Percentiles rank a stretch among this genome's conserved stretches.
phyloP scores from a whole-genome alignment of 495 filamentous ascomycete genomes.

The Astrothelium subdiscretum region DNA sequence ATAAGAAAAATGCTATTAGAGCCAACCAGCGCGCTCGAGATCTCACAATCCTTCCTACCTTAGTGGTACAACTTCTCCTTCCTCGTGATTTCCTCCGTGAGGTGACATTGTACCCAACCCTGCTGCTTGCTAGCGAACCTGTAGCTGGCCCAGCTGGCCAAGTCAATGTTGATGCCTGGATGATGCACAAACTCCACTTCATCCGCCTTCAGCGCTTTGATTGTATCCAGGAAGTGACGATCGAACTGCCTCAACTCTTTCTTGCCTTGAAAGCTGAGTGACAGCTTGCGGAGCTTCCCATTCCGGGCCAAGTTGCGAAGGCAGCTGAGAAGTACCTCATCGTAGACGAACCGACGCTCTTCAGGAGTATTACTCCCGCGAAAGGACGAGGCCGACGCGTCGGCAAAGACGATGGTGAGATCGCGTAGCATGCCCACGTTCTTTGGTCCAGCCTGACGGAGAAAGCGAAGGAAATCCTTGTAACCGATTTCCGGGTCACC shows the following conservation, averaged over 20 bases:
- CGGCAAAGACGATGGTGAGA: conserved; percentile 18
- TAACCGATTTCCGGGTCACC: conserved; percentile 22
- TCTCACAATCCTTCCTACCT: too few species aligned
- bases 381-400: conserved; percentile 3
- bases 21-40: too few species aligned
- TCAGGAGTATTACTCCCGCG: conserved; percentile 10
- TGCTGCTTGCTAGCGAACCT: conserved; percentile 14
- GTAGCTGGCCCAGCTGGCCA: background rate
- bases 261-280: conserved; percentile 19
- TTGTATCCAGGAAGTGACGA: conserved; percentile 17
- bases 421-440: conserved; percentile 21
- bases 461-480: conserved; percentile 20
- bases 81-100: conserved; percentile 18
- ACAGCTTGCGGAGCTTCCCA: conserved; percentile 17
- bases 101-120: background rate
- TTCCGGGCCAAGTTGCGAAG: conserved; percentile 15
- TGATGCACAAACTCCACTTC: conserved; percentile 9
- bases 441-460: conserved; percentile 20
- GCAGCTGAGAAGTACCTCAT: conserved; percentile 22
- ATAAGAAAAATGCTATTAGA: too few species aligned
- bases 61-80: conserved; percentile 18
- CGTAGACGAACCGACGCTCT: conserved; percentile 24
- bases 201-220: conserved; percentile 23
- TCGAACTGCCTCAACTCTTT: conserved; percentile 12
- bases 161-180: background rate